phyloP scores from a whole-genome alignment of 192 early-diverging fungal species.

The Rhizophagus sp. region DNA sequence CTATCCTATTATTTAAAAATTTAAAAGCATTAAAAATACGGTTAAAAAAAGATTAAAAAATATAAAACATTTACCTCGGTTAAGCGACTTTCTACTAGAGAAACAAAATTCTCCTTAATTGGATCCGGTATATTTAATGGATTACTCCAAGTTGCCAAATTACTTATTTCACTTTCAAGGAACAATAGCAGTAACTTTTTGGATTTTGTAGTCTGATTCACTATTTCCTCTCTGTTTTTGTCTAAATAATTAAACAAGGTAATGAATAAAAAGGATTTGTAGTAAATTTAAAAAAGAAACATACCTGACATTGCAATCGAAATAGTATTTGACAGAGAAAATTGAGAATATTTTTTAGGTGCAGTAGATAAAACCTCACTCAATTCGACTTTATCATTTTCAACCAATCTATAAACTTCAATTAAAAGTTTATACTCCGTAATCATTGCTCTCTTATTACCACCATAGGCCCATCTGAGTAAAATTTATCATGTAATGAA shows the following conservation, averaged over 20 bases:
- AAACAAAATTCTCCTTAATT: slow-evolving; percentile 6
- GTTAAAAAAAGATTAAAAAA: neutral
- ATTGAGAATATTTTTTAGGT: slow-evolving; percentile 36
- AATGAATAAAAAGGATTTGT: neutral
- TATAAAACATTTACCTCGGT: slow-evolving; percentile 32
- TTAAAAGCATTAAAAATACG: neutral
- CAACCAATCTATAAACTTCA: slow-evolving; percentile 62
- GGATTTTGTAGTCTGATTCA: slow-evolving; percentile 47
- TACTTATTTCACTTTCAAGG: slow-evolving; percentile 85
- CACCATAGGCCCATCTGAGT: slow-evolving; percentile 74
- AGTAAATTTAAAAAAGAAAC: neutral
- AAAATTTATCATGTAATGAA: neutral
- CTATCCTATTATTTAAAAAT: slow-evolving; percentile 46
- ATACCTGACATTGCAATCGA: slow-evolving; percentile 40
- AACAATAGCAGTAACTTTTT: slow-evolving; percentile 78
- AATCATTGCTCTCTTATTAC: slow-evolving; percentile 62
- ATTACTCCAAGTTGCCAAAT: slow-evolving; percentile 82
- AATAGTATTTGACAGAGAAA: slow-evolving; percentile 34
- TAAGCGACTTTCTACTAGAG: slow-evolving; percentile 39
- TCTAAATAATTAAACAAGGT: slow-evolving; percentile 27
- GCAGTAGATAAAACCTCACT: slow-evolving; percentile 49
- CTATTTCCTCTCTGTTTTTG: slow-evolving; percentile 55
- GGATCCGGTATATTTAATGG: slow-evolving; percentile 56
- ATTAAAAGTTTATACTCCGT: slow-evolving; percentile 65
- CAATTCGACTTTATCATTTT: slow-evolving; percentile 62